These are phyloP conservation scores for Penicillium steckii DNA, from an alignment of 495 filamentous ascomycete genomes.

Conservation along the genomic window DNA sequence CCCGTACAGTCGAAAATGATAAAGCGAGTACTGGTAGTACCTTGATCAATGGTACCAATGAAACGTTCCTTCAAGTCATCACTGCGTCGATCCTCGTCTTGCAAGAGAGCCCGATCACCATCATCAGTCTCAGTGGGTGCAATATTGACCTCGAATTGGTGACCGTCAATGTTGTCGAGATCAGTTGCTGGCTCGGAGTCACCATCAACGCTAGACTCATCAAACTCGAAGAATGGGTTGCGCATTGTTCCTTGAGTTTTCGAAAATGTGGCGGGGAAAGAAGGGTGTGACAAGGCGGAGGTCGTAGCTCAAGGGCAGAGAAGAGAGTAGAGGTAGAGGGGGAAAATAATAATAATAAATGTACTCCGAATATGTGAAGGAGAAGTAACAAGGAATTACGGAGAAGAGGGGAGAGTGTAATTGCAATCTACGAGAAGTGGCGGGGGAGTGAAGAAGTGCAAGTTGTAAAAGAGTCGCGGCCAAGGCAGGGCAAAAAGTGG, in stretches of 20 bases:
- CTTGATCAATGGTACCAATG: conserved; percentile 82
- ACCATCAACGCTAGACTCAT: conserved; percentile 34
- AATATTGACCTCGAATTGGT: conserved; percentile 26
- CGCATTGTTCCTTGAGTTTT: conserved; percentile 25
- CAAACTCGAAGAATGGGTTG: conserved; percentile 45
- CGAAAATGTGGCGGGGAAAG: neutral
- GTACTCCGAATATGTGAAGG: neutral
- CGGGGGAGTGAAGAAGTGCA: conserved; percentile 8
- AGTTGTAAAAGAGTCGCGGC: conserved; percentile 14
- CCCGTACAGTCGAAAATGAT: conserved; percentile 85
- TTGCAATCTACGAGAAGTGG: conserved; percentile 19
- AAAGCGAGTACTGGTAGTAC: conserved; percentile 90
- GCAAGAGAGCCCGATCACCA: conserved; percentile 43
- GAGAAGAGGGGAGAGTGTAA: conserved; percentile 10
- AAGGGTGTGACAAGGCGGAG: neutral
- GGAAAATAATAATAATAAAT: neutral
- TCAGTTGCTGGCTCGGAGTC: conserved; percentile 30
- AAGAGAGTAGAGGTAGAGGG: neutral
- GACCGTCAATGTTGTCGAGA: conserved; percentile 14
- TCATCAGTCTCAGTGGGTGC: conserved; percentile 30
- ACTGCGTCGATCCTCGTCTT: conserved; percentile 32
- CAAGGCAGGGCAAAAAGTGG: conserved; percentile 15
- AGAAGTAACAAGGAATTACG: conserved; percentile 12
- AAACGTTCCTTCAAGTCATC: conserved; percentile 48
- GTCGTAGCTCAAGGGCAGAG: neutral